These are phyloP conservation scores for Trichoderma hamatum DNA, from an alignment of 2,329 filamentous ascomycete genomes.

Conservation along the genomic window DNA sequence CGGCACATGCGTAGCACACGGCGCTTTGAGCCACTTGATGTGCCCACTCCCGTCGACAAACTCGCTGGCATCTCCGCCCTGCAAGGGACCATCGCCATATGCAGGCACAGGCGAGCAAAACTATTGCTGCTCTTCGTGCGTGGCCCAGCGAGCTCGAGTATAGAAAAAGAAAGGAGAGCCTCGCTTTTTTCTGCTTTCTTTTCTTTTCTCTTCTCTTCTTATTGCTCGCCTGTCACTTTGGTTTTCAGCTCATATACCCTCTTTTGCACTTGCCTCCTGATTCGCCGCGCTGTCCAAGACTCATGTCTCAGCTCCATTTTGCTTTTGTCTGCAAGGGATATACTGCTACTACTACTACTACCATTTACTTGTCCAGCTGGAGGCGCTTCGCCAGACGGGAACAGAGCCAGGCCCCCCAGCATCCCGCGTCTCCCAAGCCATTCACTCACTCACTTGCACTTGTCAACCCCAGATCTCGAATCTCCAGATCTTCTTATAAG, in stretches of 20 bases:
- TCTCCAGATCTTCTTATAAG: not conserved
- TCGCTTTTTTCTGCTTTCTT: not conserved
- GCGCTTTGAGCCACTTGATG: not conserved
- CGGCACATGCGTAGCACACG: not conserved
- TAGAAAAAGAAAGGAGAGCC: slow-evolving; percentile 2
- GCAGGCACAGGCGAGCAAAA: not conserved
- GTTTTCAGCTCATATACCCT: slow-evolving; percentile 6
- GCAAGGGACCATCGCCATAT: slow-evolving; percentile 9
- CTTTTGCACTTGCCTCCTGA: not conserved
- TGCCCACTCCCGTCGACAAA: slow-evolving; percentile 1
- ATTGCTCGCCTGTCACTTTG: not conserved
- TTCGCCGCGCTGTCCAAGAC: not conserved
- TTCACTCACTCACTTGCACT: not conserved
- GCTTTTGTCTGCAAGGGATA: slow-evolving; percentile 15
- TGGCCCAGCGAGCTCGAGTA: not conserved
- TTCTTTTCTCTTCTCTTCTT: not conserved
- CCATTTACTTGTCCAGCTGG: not conserved
- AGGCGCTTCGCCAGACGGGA: not conserved
- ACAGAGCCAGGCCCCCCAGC: not conserved
- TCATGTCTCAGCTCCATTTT: slow-evolving; percentile 14
- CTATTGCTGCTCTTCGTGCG: not conserved
- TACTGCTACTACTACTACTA: not conserved
- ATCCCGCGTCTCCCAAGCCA: not conserved
- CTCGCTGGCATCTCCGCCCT: not conserved
- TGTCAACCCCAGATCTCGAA: not conserved